Conservation (phyloP, 202 grass and related monocot genomes). For the Zizania palustris region DNA sequence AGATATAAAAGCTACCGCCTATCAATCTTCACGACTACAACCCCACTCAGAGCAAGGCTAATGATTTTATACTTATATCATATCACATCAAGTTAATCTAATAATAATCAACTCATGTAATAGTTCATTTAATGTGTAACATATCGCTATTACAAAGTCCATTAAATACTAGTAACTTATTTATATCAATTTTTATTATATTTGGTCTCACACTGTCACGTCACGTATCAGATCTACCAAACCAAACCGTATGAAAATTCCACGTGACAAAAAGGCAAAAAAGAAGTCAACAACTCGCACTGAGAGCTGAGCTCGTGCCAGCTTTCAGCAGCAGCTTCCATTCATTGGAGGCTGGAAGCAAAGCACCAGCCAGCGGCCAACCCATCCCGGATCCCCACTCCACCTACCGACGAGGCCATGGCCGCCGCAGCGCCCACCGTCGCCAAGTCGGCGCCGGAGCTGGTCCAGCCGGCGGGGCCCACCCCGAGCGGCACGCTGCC, state of each 20-base stretch:
- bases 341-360: neutral
- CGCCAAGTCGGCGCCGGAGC: slow-evolving; percentile 50
- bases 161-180: too few species aligned
- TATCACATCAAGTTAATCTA: too few species aligned
- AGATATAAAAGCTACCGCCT: too few species aligned
- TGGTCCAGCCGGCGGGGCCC: slow-evolving; percentile 50
- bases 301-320: slow-evolving; percentile 32
- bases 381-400: neutral
- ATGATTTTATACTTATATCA: too few species aligned
- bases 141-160: too few species aligned
- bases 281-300: slow-evolving; percentile 15
- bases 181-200: too few species aligned
- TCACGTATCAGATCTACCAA: slow-evolving; percentile 21
- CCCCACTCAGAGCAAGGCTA: too few species aligned
- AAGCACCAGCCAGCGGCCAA: neutral
- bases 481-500: slow-evolving; percentile 52
- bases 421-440: slow-evolving; percentile 42
- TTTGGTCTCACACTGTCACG: neutral
- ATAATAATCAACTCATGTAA: too few species aligned
- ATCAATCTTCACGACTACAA: too few species aligned
- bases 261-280: neutral
- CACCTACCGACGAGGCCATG: slow-evolving; percentile 28
- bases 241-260: neutral
- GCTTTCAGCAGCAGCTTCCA: slow-evolving; percentile 35
- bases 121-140: too few species aligned